A percentile compares a stretch with the other conserved stretches of the same genome.
Conservation (phyloP, 352 stramenopile species). For the Bremia lactucae region DNA sequence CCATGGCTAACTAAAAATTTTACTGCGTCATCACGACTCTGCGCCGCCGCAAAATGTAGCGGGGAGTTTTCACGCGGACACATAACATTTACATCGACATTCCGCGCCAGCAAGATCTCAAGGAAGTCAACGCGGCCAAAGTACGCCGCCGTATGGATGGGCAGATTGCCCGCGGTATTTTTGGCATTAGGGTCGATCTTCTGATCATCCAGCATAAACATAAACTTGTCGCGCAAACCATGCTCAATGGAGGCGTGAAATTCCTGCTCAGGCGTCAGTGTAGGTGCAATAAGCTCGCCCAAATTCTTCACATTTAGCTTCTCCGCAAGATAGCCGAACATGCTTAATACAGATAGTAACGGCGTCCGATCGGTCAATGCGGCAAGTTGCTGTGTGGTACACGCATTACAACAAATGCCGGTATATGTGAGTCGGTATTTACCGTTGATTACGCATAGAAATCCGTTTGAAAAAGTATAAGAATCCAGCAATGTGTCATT, state of each 20-base stretch:
- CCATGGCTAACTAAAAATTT: slow-evolving; percentile 60
- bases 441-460: too few relatives aligned
- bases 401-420: too few relatives aligned
- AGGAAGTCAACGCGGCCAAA: slow-evolving; percentile 65
- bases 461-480: too few relatives aligned
- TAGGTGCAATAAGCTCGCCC: slow-evolving; percentile 79
- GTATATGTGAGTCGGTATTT: too few relatives aligned
- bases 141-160: slow-evolving; percentile 81
- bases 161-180: slow-evolving; percentile 65
- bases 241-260: slow-evolving; percentile 71
- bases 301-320: slow-evolving; percentile 86
- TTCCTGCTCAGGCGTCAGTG: slow-evolving; percentile 80
- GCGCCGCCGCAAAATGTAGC: slow-evolving; percentile 71
- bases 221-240: slow-evolving; percentile 62
- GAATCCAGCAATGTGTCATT: neutral
- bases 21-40: slow-evolving; percentile 64
- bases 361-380: too few relatives aligned
- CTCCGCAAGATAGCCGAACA: slow-evolving; percentile 85
- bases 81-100: slow-evolving; percentile 56
- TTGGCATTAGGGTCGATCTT: slow-evolving; percentile 58
- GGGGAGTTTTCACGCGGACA: slow-evolving; percentile 70
- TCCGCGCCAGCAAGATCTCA: slow-evolving; percentile 53
- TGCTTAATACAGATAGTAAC: too few relatives aligned
- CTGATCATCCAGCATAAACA: slow-evolving; percentile 54
- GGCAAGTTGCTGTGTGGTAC: too few relatives aligned